Conservation (phyloP, 2,329 filamentous ascomycete species). For the Scedosporium dehoogii region DNA sequence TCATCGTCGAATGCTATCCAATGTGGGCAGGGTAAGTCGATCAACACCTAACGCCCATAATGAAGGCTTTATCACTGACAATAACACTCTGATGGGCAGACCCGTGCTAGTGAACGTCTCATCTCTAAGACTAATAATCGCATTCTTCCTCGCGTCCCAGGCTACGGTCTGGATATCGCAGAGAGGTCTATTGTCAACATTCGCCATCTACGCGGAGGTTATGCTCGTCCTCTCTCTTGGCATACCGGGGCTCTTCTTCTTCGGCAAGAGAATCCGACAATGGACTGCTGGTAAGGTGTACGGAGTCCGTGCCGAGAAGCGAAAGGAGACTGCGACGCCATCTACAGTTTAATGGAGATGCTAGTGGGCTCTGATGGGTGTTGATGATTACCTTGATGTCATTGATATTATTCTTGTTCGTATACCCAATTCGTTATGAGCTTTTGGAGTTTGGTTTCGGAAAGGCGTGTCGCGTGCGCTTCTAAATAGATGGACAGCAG, state of each 20-base stretch:
- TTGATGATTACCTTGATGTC: no score
- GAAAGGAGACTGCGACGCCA: not conserved
- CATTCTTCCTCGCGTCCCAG: conserved; percentile 19
- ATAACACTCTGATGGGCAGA: conserved; percentile 10
- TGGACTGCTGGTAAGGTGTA: conserved; percentile 19
- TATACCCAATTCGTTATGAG: no score
- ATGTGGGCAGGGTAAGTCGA: conserved; percentile 5
- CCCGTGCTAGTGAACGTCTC: conserved; percentile 23
- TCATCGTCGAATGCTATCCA: conserved; percentile 23
- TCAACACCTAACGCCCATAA: no score
- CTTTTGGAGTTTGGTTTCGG: no score
- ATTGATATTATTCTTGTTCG: no score
- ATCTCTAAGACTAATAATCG: conserved; percentile 20
- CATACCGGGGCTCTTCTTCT: conserved; percentile 18
- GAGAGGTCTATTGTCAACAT: conserved; percentile 17
- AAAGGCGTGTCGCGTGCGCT: no score
- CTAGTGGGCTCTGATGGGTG: not conserved
- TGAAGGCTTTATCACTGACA: not conserved
- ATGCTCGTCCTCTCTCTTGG: conserved; percentile 20
- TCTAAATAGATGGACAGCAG: no score
- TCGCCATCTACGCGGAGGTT: conserved; percentile 20
- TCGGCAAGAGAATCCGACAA: conserved; percentile 12
- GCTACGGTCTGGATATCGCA: conserved; percentile 17
- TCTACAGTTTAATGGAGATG: not conserved
- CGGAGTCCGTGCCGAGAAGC: conserved; percentile 7